Base-by-base conservation (phyloP, 805 yeast genomes). In the Myxozyma udenii region DNA sequence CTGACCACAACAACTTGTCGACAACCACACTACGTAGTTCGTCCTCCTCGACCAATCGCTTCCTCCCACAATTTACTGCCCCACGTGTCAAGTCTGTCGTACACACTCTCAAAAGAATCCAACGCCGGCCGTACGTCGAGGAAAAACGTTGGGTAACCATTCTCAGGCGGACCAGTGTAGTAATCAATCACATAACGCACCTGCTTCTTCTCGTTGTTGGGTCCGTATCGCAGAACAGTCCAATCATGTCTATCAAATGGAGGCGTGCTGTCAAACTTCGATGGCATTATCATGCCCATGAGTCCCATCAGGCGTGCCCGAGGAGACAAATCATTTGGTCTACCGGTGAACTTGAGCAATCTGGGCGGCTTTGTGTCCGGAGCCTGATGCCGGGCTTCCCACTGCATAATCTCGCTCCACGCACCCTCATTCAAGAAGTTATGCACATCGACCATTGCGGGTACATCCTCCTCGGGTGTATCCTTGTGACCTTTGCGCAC, bases 171-270 rank as follows among this genome's bases (percentile, higher is more conserved):
- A 2, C 95, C 96, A n/a, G 88, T 81, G 67, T 93, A 93, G 68
- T 91, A 93, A 68, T 93, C 99, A 63, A 93, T 89, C 26, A 93
- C 95, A 63, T 93, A 93, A 57, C 98, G 78, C 19, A 93, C 89
- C 61, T 82, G 72, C 46, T 76, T 72, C 7, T 71, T 71, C 26
- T 67, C 69, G 1, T 68, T 70, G 26, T 67, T 66, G 1, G 58
- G 49, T 3, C 66, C 61, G 18, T 52, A 74, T 63, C 98, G 78
- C 61, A 91, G 74, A 3, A 93, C 96, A 2, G 95, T 85, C 99
- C 99, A 93, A 71, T 93, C 99, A 64, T 93, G 99, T 68, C 99
- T 81, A 69, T 93, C 99, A 64, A 93, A 93, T 4, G 99, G 99
- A 3, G 95, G 87, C 57, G 84, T 84, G 0, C 83, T 71, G 55